Base-by-base conservation (phyloP, 1,284 basidiomycete genomes). In the Irpex lacteus region DNA sequence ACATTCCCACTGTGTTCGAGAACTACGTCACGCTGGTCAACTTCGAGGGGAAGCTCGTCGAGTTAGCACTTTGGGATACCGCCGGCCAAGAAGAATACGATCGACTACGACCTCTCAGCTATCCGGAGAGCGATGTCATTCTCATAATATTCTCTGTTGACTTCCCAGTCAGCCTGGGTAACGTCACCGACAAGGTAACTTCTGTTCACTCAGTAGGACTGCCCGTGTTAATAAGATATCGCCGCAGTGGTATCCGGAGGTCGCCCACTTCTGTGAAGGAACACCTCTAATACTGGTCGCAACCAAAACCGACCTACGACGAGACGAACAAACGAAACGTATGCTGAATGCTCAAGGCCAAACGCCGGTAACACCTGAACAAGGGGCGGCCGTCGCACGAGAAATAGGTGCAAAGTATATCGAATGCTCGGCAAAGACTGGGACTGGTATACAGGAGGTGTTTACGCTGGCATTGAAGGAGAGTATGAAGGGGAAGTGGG, bases 61-160 rank as follows among this genome's bases (percentile, higher is more conserved):
- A 98, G 77, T 85, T 98, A 40, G 96, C 96, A 4, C 83, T 99
- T 38, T 99, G 96, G 96, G 96, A 98, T 79, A 98, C 97, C 1
- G 97, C 96, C 4, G 96, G 97, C 18, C 96, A 98, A 78, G 96
- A 98, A 79, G 96, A 98, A 80, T 98, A 98, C 77, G 96, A 98
- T 77, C 85, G 96, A 67, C 82, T 98, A 68, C 85, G 96, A 68
- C 96, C 96, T 32, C 82, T 99, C 66, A 95, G 92, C 75, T 98
- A 98, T 74, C 96, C 96, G 44, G 97, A 98, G 76, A 95, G 92
- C 80, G 90, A 98, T 76, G 95, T 98, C 62, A 96, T 99, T 71
- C 87, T 98, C 68, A 94, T 98, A 71, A 95, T 98, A 47, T 99
- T 98, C 80, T 96, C 96, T 9, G 85, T 98, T 77, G 97, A 98